These are phyloP conservation scores for Borovskyia barvae DNA, from an alignment of 208 protist species.

Conservation along the genomic window DNA sequence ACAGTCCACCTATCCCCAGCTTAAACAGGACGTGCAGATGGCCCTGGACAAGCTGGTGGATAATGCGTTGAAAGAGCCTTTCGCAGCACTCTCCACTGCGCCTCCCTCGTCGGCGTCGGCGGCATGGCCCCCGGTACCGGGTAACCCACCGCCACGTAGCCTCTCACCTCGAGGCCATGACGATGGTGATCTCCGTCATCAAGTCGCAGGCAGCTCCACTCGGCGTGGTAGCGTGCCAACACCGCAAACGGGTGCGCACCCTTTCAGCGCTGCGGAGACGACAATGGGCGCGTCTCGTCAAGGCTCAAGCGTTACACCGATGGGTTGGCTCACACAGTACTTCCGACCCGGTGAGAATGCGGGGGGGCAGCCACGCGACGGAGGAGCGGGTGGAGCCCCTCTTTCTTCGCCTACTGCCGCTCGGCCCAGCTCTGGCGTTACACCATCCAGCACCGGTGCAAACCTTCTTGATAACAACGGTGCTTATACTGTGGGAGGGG, in stretches of 20 bases:
- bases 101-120: not conserved
- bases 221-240: not conserved
- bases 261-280: slow-evolving; percentile 21
- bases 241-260: slow-evolving; percentile 12
- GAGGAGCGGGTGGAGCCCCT: not conserved
- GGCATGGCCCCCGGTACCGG: too few relatives aligned
- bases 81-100: not conserved
- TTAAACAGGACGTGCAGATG: slow-evolving; percentile 50
- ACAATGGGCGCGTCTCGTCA: slow-evolving; percentile 28
- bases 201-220: not conserved
- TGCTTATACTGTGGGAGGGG: slow-evolving; percentile 14
- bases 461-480: slow-evolving; percentile 13
- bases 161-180: too few relatives aligned
- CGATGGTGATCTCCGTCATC: too few relatives aligned
- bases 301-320: slow-evolving; percentile 6
- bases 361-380: slow-evolving; percentile 6
- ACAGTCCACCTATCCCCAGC: slow-evolving; percentile 41
- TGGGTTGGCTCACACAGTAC: slow-evolving; percentile 27
- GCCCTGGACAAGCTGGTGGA: slow-evolving; percentile 78
- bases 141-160: too few relatives aligned
- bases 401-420: not conserved
- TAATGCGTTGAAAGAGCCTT: slow-evolving; percentile 52
- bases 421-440: slow-evolving; percentile 2
- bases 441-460: not conserved
- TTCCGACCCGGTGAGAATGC: slow-evolving; percentile 20